Evolutionary conservation across 768 basidiomycete genomes (phyloP).

Genomic region (Kondoa malvinella): DNA sequence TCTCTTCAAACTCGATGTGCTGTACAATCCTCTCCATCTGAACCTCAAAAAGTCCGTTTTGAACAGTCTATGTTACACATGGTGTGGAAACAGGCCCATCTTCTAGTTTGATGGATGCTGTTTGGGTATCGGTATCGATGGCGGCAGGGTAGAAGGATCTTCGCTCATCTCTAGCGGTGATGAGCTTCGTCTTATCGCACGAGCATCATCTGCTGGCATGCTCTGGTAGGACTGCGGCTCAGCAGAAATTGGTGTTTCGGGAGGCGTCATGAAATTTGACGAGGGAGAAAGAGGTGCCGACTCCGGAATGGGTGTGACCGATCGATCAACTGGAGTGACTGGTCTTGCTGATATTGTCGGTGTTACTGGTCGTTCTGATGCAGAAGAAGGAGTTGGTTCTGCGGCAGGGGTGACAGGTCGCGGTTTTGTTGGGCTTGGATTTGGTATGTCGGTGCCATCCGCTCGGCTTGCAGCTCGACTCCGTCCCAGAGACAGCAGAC

Average conservation of each 20-base stretch:
- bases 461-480: background rate
- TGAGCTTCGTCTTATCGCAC: no score
- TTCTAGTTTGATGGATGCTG: background rate
- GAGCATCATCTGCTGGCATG: no score
- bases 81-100: background rate
- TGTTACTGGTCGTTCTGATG: background rate
- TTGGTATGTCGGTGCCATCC: background rate
- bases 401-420: background rate
- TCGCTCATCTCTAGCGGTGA: background rate
- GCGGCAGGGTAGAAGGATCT: background rate
- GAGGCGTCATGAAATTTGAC: no score
- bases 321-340: no score
- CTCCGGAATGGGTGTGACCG: no score
- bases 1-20: no score
- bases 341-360: background rate
- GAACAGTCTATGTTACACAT: no score
- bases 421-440: background rate
- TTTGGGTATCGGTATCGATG: background rate
- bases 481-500: background rate
- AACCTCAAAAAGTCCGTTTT: no score
- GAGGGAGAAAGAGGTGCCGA: no score
- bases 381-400: background rate
- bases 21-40: no score
- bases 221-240: no score
- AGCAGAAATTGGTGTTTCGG: no score